A percentile compares a stretch with the other conserved stretches of the same genome.
These are phyloP conservation scores for Nannizziopsis barbatae DNA, from an alignment of 2,329 filamentous ascomycete species.

Conservation along the genomic window DNA sequence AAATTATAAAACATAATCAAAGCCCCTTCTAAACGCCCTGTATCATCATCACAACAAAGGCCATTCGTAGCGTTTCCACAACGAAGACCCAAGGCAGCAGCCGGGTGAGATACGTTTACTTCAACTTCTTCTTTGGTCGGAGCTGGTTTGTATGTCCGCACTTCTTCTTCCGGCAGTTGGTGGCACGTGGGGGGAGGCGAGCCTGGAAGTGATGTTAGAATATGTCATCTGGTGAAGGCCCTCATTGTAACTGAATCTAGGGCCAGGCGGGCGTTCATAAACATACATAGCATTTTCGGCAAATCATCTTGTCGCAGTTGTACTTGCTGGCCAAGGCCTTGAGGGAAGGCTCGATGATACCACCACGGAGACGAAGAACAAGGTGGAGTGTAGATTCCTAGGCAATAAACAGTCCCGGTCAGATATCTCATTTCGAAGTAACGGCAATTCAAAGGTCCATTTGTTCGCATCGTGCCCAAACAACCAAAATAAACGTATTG, in stretches of 20 bases:
- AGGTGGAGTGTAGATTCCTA: slow-evolving; percentile 56
- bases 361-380: slow-evolving; percentile 51
- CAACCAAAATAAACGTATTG: no score
- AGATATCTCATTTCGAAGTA: slow-evolving; percentile 9
- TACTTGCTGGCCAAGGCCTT: slow-evolving; percentile 69
- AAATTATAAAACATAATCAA: slow-evolving; percentile 13
- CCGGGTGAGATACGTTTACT: slow-evolving; percentile 43
- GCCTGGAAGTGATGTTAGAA: slow-evolving; percentile 32
- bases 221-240: neutral
- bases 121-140: slow-evolving; percentile 99
- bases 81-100: slow-evolving; percentile 5
- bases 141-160: slow-evolving; percentile 99
- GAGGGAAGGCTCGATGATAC: slow-evolving; percentile 45
- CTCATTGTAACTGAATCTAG: neutral
- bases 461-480: no score
- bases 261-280: neutral
- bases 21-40: slow-evolving; percentile 9
- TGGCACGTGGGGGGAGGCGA: slow-evolving; percentile 92
- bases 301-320: slow-evolving; percentile 99
- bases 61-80: slow-evolving; percentile 10
- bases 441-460: neutral
- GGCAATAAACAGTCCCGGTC: slow-evolving; percentile 27
- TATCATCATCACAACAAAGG: slow-evolving; percentile 13
- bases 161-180: slow-evolving; percentile 99
- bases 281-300: slow-evolving; percentile 99